These are phyloP conservation scores for Xylaria sp. DNA, from an alignment of 2,329 filamentous ascomycete species.

Conservation along the genomic window DNA sequence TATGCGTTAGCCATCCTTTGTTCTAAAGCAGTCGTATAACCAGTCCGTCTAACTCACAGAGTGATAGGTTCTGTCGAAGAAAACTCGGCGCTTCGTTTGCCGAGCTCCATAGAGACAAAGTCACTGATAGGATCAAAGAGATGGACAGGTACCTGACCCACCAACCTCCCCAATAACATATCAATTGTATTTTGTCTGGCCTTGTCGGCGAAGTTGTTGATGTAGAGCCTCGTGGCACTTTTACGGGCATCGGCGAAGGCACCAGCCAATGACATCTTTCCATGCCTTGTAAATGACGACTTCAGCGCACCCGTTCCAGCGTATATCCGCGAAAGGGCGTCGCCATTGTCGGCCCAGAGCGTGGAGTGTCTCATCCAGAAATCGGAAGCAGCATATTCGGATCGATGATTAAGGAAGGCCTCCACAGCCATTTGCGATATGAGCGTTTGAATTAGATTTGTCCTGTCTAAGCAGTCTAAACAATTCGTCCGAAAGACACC, in stretches of 20 bases:
- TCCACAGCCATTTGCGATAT: slow-evolving; percentile 94
- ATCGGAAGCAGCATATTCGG: slow-evolving; percentile 75
- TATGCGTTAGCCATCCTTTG: slow-evolving; percentile 36
- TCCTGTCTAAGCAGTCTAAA: slow-evolving; percentile 93
- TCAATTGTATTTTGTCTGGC: slow-evolving; percentile 94
- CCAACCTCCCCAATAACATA: slow-evolving; percentile 84
- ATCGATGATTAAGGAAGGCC: slow-evolving; percentile 79
- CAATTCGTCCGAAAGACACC: slow-evolving; percentile 98
- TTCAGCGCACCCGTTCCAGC: slow-evolving; percentile 96
- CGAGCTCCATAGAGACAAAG: slow-evolving; percentile 81
- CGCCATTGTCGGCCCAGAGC: slow-evolving; percentile 97
- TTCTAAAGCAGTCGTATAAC: not conserved
- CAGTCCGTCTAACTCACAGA: slow-evolving; percentile 64
- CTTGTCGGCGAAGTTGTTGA: slow-evolving; percentile 98
- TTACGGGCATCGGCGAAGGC: slow-evolving; percentile 96
- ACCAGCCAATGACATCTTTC: slow-evolving; percentile 95
- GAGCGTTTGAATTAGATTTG: slow-evolving; percentile 94
- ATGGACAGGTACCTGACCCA: slow-evolving; percentile 84
- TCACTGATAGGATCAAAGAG: slow-evolving; percentile 96
- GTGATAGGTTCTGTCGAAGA: slow-evolving; percentile 78
- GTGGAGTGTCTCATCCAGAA: slow-evolving; percentile 94
- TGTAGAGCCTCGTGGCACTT: slow-evolving; percentile 91
- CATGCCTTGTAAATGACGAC: slow-evolving; percentile 90
- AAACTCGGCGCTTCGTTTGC: slow-evolving; percentile 74
- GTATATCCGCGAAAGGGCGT: slow-evolving; percentile 93